Evolutionary conservation across 768 basidiomycete species (phyloP), one percentile per base, ranked within the genome.

Genomic region (Coprinellus aureogranulatus): DNA sequence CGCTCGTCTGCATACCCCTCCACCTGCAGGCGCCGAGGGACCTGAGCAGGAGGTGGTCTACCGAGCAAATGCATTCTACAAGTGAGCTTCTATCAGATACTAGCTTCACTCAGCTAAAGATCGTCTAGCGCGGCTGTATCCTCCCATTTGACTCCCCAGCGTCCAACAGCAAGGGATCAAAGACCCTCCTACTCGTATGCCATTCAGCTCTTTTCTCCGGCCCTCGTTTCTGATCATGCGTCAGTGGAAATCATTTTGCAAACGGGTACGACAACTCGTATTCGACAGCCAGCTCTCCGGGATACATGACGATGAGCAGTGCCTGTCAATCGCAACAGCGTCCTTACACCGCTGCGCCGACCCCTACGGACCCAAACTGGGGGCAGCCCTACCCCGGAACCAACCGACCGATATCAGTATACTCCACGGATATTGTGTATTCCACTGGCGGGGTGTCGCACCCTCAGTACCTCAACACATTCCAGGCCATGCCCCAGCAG

Each of bases 61-160:
- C 34, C 41, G 54, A 28, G 41, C 80, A 1, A 60, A 74, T 16
- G 72, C 81, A 2, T 77, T 88, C 28, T 89, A 89, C 73, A 85
- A 81, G 88, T 83, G 62, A 49, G 78, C 42, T 23, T 41, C 42
- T 61, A 39, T 6, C 37, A 20, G 10, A 18, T 41, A 12, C 8
- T 2, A 34, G 23, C 8, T 14, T 25, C 48, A 10, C 10, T 27
- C 6, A 22, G 22, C 26, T 34, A 6, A 22, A 27, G 4, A 4
- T 26, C 30, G 4, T 23, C 14, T 16, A 52, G 55, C 31, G 31
- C 50, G 50, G 47, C 59, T 23, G 54, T 54, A 40, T 52, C 42
- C 16, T 20, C 53, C 23, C 58, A 53, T 45, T 47, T 28, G 30
- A 44, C 41, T 1, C 49, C 49, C 11, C 49, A 51, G 30, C 49